phyloP scores from a whole-genome alignment of 805 yeast species.

The Cyberlindnera mrakii region DNA sequence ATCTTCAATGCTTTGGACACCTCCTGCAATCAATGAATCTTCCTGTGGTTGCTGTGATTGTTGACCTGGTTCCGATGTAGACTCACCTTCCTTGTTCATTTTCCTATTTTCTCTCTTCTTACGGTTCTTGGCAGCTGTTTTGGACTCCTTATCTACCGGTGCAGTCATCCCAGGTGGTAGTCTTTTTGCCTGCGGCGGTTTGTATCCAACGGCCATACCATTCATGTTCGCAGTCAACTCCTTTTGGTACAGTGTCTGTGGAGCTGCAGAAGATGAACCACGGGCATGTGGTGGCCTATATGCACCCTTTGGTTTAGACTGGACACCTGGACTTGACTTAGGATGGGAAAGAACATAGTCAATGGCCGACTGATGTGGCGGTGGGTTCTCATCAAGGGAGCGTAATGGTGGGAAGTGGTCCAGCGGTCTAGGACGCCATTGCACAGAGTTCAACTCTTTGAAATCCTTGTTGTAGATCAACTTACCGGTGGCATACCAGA shows the following conservation, averaged over 20 bases:
- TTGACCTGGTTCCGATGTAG: conserved; percentile 12
- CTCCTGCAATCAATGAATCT: conserved; percentile 42
- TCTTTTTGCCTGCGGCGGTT: conserved; percentile 29
- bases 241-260: conserved; percentile 51
- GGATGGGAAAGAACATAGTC: conserved; percentile 40
- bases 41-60: conserved; percentile 9
- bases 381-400: conserved; percentile 46
- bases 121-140: conserved; percentile 65
- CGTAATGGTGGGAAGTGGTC: conserved; percentile 31
- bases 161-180: conserved; percentile 56
- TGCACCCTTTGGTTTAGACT: conserved; percentile 73
- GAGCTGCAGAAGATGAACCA: conserved; percentile 25
- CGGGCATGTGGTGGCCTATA: conserved; percentile 97
- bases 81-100: conserved; percentile 16
- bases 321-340: conserved; percentile 25
- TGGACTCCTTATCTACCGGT: conserved; percentile 42
- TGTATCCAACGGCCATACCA: conserved; percentile 17
- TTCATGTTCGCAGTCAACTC: conserved; percentile 33
- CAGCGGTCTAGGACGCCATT: conserved; percentile 66
- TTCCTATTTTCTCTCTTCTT: conserved; percentile 68
- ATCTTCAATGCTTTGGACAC: conserved; percentile 72
- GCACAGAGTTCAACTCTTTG: conserved; percentile 71
- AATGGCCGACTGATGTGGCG: conserved; percentile 65
- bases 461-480: conserved; percentile 74
- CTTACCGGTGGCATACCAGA: conserved; percentile 90